A percentile compares a stretch with the other conserved stretches of the same genome.
These are phyloP conservation scores for Citrus glauca DNA, from an alignment of 345 rosid genomes.

Conservation along the genomic window DNA sequence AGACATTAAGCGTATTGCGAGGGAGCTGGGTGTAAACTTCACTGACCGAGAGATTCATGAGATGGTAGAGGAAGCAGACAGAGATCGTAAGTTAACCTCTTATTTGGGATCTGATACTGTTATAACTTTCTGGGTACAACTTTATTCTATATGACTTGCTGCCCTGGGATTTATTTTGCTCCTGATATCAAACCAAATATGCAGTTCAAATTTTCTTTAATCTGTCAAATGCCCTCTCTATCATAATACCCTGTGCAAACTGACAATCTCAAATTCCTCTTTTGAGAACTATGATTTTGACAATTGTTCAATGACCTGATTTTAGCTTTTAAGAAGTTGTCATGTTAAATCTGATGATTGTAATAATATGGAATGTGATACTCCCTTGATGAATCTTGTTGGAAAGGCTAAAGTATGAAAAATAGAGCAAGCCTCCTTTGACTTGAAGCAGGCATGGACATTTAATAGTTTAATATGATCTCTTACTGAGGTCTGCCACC, in stretches of 20 bases:
- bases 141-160: not conserved
- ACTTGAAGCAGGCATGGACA: too few relatives aligned
- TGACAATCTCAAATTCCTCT: not conserved
- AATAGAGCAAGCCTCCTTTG: not conserved
- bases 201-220: not conserved
- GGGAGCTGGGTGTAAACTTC: conserved; percentile 76
- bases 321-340: not conserved
- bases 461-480: not conserved
- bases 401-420: not conserved
- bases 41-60: conserved; percentile 64
- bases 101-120: not conserved
- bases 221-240: not conserved
- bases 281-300: not conserved
- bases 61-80: conserved; percentile 86
- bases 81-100: conserved; percentile 51
- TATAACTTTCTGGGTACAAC: not conserved
- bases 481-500: not conserved
- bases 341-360: not conserved
- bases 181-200: not conserved
- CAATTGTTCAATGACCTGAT: not conserved
- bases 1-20: conserved; percentile 64
- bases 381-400: not conserved
- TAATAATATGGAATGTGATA: not conserved
- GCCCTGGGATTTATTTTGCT: not conserved
- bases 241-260: not conserved